Base-by-base conservation (phyloP, 73 alveolate species). In the Paramecium tetraurelia region DNA sequence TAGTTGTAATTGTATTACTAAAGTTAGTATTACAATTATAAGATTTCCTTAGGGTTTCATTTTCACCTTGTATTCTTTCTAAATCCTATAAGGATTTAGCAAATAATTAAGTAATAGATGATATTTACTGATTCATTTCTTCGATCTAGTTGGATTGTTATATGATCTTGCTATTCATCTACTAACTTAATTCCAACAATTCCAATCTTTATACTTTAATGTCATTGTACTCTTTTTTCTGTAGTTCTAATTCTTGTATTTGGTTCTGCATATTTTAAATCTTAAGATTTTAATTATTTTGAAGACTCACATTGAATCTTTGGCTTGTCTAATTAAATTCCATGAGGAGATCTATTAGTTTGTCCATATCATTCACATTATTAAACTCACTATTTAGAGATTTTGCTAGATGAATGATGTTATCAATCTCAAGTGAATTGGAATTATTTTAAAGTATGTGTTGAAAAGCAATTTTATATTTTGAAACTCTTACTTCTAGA, bases 31-130 rank as follows among this genome's bases (percentile, higher is more conserved):
- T 53, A 53, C 69, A 53, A 53, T 53, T 72, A 18, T 72, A 38
- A 40, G 86, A 72, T 36, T 72, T 72, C n/a, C 90, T 80, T 10
- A 80, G 50, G 16, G 41, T 80, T 80, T 80, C 90, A 80, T 80
- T 80, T 43, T 80, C 90, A 0, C 33, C 43, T 80, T 80, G 31
- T 0, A 80, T 33, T 27, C 43, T 40, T 20, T 80, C 90, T 48
- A 80, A 80, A 46, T 80, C 90, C 24, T 27, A 31, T 14, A 80
- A 31, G 4, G 90, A 80, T 7, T 80, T 80, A 80, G 90, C 21
- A 80, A 80, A 80, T 80, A 80, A 43, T 48, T 80, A 24, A 22
- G 90, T 80, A 20, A 80, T 31, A 80, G 90, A 80, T 7, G 43
- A 35, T 31, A 31, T 80, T 14, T 41, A 44, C 12, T 40, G 16